Conservation (phyloP, 495 filamentous ascomycete genomes). For the Aspergillus asperescens region DNA sequence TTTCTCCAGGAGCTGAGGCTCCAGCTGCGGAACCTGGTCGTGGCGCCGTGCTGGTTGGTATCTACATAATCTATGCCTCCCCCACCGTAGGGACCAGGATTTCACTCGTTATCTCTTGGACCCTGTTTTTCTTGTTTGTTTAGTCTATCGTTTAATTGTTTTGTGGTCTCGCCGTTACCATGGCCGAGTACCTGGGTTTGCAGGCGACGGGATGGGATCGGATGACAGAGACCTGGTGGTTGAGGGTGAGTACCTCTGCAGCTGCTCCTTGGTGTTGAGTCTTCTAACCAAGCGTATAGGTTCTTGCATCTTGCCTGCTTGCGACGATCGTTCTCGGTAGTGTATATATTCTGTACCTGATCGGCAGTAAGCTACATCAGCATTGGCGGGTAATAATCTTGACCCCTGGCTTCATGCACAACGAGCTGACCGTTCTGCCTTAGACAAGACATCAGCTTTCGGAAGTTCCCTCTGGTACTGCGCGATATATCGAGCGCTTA, state of each 20-base stretch:
- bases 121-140: not conserved
- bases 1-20: slow-evolving; percentile 6
- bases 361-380: slow-evolving; percentile 7
- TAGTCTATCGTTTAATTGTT: not conserved
- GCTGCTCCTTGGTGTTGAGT: too few species aligned
- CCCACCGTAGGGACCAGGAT: too few species aligned
- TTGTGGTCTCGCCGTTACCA: slow-evolving; percentile 1
- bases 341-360: slow-evolving; percentile 11
- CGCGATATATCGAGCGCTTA: slow-evolving; percentile 12
- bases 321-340: slow-evolving; percentile 14
- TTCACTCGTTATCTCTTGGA: too few species aligned
- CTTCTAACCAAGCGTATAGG: slow-evolving; percentile 4
- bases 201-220: slow-evolving; percentile 18
- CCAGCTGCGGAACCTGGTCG: not conserved
- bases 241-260: slow-evolving; percentile 15
- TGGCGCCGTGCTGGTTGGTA: not conserved
- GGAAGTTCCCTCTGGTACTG: slow-evolving; percentile 5
- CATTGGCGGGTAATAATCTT: slow-evolving; percentile 12
- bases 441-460: slow-evolving; percentile 16
- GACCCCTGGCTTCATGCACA: not conserved
- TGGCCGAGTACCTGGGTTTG: slow-evolving; percentile 20
- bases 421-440: not conserved
- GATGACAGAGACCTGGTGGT: slow-evolving; percentile 22
- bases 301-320: slow-evolving; percentile 16
- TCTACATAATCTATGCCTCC: too few species aligned